Conservation (phyloP, 78 protist species). For the Protostelium mycophagum region DNA sequence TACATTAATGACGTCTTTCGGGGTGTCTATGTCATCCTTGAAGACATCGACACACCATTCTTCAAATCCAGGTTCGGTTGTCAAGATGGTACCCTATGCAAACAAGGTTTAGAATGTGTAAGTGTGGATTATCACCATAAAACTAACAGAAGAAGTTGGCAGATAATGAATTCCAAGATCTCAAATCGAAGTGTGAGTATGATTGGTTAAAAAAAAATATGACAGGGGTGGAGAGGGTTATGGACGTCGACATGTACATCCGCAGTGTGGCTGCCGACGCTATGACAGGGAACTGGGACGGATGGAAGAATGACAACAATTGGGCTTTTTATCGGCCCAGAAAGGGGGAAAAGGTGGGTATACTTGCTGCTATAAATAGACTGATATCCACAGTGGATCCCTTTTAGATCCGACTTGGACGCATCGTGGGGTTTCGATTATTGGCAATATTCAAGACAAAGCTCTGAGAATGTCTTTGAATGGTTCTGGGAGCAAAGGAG, state of each 20-base stretch:
- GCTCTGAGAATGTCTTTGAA: neutral
- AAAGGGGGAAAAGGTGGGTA: too few species aligned
- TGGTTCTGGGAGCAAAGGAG: neutral
- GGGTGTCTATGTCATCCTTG: neutral
- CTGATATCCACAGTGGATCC: neutral
- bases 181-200: neutral
- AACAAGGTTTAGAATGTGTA: neutral
- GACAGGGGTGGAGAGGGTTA: neutral
- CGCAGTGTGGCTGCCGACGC: neutral
- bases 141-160: too few species aligned
- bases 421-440: neutral
- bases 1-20: neutral
- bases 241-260: neutral
- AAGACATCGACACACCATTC: neutral
- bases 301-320: neutral
- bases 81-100: neutral
- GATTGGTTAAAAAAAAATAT: neutral
- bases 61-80: neutral
- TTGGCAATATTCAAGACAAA: neutral
- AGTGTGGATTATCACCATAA: neutral
- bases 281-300: neutral
- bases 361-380: neutral
- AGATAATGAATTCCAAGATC: too few species aligned
- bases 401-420: neutral
- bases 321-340: too few species aligned